Evolutionary conservation across 441 rosid species (phyloP).

Genomic region (Biscutella laevigata): DNA sequence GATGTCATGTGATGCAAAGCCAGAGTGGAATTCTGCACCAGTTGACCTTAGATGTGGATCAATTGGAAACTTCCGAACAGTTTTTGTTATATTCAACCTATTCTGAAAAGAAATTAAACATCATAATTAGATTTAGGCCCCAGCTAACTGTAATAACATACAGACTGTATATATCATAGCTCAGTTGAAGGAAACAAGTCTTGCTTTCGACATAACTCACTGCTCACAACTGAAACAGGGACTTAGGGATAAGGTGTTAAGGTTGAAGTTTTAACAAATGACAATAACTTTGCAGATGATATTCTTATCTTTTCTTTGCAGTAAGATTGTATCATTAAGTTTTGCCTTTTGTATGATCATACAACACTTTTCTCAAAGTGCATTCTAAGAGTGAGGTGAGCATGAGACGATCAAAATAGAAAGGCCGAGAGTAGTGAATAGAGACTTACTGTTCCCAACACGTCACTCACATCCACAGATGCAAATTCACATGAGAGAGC

Average conservation of each 20-base stretch:
- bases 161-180: not conserved
- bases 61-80: constrained; percentile 83
- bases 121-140: constrained; percentile 21
- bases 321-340: not conserved
- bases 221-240: not conserved
- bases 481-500: constrained; percentile 98
- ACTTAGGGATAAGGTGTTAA: not conserved
- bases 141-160: not conserved
- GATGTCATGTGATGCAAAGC: constrained; percentile 41
- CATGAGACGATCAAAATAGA: constrained; percentile 4
- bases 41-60: constrained; percentile 67
- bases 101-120: constrained; percentile 50
- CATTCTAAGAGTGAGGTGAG: constrained; percentile 4
- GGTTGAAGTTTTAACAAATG: constrained; percentile 5
- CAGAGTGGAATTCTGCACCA: constrained; percentile 80
- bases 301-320: not conserved
- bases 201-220: not conserved
- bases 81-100: constrained; percentile 96
- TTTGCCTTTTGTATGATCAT: not conserved
- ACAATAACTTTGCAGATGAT: not conserved
- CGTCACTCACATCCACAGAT: constrained; percentile 85
- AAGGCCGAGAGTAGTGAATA: constrained; percentile 7
- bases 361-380: not conserved
- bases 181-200: not conserved
- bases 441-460: constrained; percentile 94